phyloP scores from a whole-genome alignment of 345 rosid genomes.

The Nasturtium officinale region DNA sequence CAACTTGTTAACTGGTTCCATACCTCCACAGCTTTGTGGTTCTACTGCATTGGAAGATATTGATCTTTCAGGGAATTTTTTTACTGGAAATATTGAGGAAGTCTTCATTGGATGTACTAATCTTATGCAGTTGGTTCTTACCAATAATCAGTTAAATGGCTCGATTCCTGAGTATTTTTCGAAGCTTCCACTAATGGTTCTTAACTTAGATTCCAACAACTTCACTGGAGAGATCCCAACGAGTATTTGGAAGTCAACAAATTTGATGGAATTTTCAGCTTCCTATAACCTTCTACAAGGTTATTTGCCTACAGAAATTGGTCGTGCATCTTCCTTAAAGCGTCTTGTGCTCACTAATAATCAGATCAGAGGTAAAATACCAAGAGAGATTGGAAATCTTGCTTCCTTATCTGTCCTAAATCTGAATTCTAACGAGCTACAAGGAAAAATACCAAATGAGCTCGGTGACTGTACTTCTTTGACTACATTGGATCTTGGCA shows the following conservation, averaged over 20 bases:
- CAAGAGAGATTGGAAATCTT: slow-evolving; percentile 75
- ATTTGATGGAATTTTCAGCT: slow-evolving; percentile 79
- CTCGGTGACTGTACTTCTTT: slow-evolving; percentile 67
- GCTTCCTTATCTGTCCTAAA: slow-evolving; percentile 62
- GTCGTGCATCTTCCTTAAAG: slow-evolving; percentile 58
- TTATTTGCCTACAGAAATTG: slow-evolving; percentile 59
- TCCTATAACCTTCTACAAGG: slow-evolving; percentile 65
- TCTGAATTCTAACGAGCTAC: slow-evolving; percentile 72
- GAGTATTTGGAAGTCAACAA: slow-evolving; percentile 61
- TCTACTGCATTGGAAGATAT: slow-evolving; percentile 59
- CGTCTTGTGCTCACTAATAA: slow-evolving; percentile 71
- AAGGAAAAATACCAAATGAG: slow-evolving; percentile 64
- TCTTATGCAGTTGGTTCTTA: slow-evolving; percentile 62
- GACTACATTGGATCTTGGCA: slow-evolving; percentile 81
- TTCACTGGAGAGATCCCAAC: slow-evolving; percentile 65
- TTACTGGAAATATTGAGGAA: slow-evolving; percentile 60
- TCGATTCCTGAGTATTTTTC: slow-evolving; percentile 63
- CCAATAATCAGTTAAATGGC: slow-evolving; percentile 61
- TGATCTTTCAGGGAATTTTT: slow-evolving; percentile 60
- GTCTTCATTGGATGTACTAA: slow-evolving; percentile 62
- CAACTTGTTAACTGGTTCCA: slow-evolving; percentile 61
- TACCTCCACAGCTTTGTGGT: slow-evolving; percentile 74
- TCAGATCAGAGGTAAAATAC: slow-evolving; percentile 57
- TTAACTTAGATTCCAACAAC: slow-evolving; percentile 76
- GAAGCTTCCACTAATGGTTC: slow-evolving; percentile 69